Conservation (phyloP, 108 stramenopile species). For the Cyclotella cryptica region DNA sequence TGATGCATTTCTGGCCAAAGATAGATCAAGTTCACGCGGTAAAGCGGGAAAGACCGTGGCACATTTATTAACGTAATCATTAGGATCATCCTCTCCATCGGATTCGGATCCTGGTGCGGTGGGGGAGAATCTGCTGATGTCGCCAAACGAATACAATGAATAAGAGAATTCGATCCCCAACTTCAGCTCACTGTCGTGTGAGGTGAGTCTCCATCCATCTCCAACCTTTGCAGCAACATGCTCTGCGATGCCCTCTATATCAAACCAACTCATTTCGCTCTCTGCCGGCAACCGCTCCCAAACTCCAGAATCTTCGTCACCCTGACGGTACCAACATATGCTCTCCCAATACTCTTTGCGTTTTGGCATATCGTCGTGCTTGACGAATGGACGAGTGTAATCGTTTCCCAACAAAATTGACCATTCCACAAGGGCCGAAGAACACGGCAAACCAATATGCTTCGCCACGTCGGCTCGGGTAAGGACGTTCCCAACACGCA, state of each 20-base stretch:
- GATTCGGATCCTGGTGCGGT: neutral
- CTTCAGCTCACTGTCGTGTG: conserved; percentile 24
- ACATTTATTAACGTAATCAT: neutral
- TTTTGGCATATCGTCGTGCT: conserved; percentile 16
- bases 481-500: conserved; percentile 21
- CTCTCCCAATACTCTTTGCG: conserved; percentile 42
- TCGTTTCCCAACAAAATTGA: conserved; percentile 78
- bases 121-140: conserved; percentile 13
- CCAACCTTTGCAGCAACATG: conserved; percentile 31
- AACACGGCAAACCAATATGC: conserved; percentile 49
- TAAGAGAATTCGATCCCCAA: conserved; percentile 41
- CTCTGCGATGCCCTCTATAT: conserved; percentile 19
- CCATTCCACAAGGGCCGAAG: conserved; percentile 60
- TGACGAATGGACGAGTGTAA: conserved; percentile 55
- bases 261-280: conserved; percentile 15
- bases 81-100: conserved; percentile 8
- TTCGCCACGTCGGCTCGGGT: conserved; percentile 42
- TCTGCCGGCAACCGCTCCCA: conserved; percentile 22
- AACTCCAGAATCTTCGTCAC: conserved; percentile 18
- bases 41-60: conserved; percentile 18
- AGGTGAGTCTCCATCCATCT: conserved; percentile 32
- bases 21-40: conserved; percentile 24
- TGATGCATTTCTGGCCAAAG: conserved; percentile 8
- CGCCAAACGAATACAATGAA: conserved; percentile 40
- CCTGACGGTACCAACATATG: conserved; percentile 22